Base-by-base conservation (phyloP, 1,284 basidiomycete genomes). In the Paramarasmius palmivorus region DNA sequence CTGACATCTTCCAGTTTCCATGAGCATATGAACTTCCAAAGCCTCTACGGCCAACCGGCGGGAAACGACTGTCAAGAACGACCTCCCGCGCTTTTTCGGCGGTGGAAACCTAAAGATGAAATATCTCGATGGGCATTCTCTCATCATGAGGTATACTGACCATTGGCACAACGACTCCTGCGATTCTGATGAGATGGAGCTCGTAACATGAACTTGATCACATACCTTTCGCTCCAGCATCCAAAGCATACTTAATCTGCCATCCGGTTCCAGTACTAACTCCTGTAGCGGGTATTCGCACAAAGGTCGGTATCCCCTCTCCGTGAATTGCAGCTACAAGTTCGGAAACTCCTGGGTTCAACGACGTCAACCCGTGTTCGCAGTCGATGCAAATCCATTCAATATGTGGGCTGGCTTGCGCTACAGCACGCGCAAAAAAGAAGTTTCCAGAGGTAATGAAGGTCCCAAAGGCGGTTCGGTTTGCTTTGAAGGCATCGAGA, bases 171-270 rank as follows among this genome's bases (percentile, higher is more conserved):
- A 88, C 26, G 6, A 57, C 40, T 14, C 55, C 55, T 56, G 10
- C 7, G 7, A 22, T 22, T 15, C 5, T 20, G 32, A 7, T 49
- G n/a, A 37, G 38, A 32, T 32, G 25, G n/a, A 37, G 14, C 40
- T 32, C 37, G 36, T 29, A 12, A 5, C 9, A 8, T 17, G 8
- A 15, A 32, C 12, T 32, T 15, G 48, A 46, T 4, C n/a, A 65
- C 9, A 86, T 68, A 2, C 86, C 85, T 35, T 74, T 70, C 15
- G 83, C 84, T 8, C 84, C 84, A 0, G 80, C 80, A 63, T 87
- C 84, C 34, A 87, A 73, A 1, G 78, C 84, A 55, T 83, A 74
- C 68, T 88, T 88, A 65, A 87, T 84, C 66, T 86, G 84, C 84
- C 84, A 86, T 50, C 73, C 73, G 1, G 78, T 79, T 55, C 82